Base-by-base conservation (phyloP, 495 filamentous ascomycete species). In the Neurospora sp. region DNA sequence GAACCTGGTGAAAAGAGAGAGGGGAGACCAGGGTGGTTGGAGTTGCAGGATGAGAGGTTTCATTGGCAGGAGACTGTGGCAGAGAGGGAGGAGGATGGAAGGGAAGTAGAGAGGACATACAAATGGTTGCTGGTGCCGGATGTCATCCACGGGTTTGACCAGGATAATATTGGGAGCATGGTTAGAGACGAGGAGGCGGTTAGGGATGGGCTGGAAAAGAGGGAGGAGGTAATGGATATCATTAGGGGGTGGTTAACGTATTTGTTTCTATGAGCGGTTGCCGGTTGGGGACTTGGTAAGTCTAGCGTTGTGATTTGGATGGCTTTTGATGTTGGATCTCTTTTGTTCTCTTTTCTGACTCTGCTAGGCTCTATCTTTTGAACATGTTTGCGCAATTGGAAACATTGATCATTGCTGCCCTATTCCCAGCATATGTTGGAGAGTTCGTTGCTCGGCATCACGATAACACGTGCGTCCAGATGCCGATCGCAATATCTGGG, bases 61-160 rank as follows among this genome's bases (percentile, higher is more conserved):
- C 23, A 31, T 71, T 75, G 76, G 27, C 81, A 78, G 70, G 80
- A 84, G 71, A 74, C 78, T 31, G 69, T 41, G n/a, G 75, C 41
- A 12, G 79, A 39, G 40, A 42, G 11, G 9, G 46, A 23, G 2
- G 46, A 77, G 4, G 77, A 75, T 37, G 75, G 75, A 1, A 73
- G 72, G 40, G 10, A 39, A 39, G 4, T 39, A 10, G 20, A 46
- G 42, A 54, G 70, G 39, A 76, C 76, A 40, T 79, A 82, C 9
- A 71, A 74, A 35, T 84, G 83, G 83, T 44, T 85, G 71, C 69
- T 85, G 20, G 77, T 84, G 31, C 82, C 83, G 4, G 82, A 85
- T 72, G 74, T 73, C 11, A n/a, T 84, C 1, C 83, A 84, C 70
- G 83, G 81, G 5, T 84, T 80, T 71, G 83, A 84, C 73, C 78